These are phyloP conservation scores for Skeletonema grethae DNA, from an alignment of 108 stramenopile species.

Conservation along the genomic window DNA sequence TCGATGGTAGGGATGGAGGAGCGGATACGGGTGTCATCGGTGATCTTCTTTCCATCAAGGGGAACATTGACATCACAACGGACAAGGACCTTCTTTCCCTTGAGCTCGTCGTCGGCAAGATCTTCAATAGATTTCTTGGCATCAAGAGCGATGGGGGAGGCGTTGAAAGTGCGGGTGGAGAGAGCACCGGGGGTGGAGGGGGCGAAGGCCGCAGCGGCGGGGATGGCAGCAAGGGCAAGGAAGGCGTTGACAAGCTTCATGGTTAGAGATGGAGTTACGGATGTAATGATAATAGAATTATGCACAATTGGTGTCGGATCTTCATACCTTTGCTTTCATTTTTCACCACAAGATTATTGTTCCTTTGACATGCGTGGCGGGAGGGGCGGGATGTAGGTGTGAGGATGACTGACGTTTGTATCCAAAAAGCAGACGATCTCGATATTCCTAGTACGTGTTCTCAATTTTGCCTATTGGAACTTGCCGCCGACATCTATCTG, in stretches of 20 bases:
- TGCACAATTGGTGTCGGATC: neutral
- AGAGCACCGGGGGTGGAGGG: constrained; percentile 67
- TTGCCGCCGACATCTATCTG: constrained; percentile 4
- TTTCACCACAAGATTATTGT: neutral
- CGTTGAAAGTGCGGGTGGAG: constrained; percentile 58
- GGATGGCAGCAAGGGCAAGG: constrained; percentile 68
- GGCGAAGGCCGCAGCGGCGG: constrained; percentile 73
- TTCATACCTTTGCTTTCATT: neutral
- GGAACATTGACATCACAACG: constrained; percentile 99
- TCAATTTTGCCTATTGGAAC: neutral
- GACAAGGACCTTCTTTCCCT: constrained; percentile 96
- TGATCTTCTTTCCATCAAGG: constrained; percentile 96
- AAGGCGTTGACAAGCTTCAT: constrained; percentile 82
- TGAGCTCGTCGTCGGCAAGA: constrained; percentile 90
- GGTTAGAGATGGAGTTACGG: constrained; percentile 12
- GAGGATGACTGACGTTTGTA: no score
- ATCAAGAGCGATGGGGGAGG: constrained; percentile 70
- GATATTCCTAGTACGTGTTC: no score
- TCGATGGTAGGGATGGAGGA: constrained; percentile 98
- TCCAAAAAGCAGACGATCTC: no score
- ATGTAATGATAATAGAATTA: constrained; percentile 2
- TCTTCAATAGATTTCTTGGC: constrained; percentile 96
- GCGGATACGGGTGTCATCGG: constrained; percentile 99
- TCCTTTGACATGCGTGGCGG: neutral
- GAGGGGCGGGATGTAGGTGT: no score